Evolutionary conservation across 495 filamentous ascomycete species (phyloP).

Genomic region (Tuber calosporum): DNA sequence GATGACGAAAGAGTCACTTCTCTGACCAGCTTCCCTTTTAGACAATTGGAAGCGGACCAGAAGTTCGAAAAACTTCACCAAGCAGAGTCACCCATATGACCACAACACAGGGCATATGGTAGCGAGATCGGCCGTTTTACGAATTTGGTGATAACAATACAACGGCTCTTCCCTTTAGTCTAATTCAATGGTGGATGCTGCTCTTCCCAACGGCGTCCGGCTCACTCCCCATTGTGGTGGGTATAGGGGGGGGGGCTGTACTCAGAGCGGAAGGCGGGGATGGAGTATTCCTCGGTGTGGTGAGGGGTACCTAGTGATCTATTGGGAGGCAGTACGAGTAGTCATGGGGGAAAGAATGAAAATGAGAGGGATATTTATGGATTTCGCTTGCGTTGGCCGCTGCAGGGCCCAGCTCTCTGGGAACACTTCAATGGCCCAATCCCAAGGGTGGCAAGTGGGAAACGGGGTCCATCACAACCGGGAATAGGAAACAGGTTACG

Average conservation of each 20-base stretch:
- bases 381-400: not conserved
- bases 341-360: not conserved
- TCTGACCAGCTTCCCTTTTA: not conserved
- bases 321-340: not conserved
- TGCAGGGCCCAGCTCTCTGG: not conserved
- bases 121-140: not conserved
- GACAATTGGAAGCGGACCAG: not conserved
- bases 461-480: not conserved
- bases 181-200: not conserved
- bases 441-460: not conserved
- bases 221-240: not conserved
- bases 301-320: not conserved
- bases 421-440: not conserved
- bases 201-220: not conserved
- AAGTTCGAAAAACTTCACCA: not conserved
- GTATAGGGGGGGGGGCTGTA: not conserved
- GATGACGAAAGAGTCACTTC: not conserved
- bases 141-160: not conserved
- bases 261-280: not conserved
- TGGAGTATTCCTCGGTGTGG: not conserved
- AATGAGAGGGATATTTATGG: not conserved
- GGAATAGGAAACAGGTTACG: not conserved
- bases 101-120: not conserved
- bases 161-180: not conserved
- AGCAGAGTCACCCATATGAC: not conserved